These are phyloP conservation scores for Colletotrichum gigasporum DNA, from an alignment of 2,329 filamentous ascomycete genomes.

Conservation along the genomic window DNA sequence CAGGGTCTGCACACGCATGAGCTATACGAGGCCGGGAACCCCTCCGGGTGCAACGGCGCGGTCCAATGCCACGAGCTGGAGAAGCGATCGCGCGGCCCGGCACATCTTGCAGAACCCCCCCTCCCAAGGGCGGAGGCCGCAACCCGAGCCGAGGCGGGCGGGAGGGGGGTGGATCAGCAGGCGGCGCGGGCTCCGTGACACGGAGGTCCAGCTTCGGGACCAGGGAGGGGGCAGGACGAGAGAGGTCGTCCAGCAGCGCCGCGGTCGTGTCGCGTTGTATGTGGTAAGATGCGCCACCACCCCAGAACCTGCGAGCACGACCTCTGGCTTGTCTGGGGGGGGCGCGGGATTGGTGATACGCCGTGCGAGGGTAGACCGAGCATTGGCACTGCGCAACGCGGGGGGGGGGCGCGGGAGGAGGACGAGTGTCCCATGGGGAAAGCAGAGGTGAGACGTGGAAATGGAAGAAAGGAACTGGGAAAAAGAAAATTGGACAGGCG, in stretches of 20 bases:
- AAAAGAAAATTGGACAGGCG: background rate
- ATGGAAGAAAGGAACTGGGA: too few species aligned
- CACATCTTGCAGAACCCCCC: slow-evolving; percentile 22
- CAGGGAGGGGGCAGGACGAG: too few species aligned
- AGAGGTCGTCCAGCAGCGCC: slow-evolving; percentile 8
- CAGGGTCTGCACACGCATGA: background rate
- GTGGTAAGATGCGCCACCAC: background rate
- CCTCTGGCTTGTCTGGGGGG: background rate
- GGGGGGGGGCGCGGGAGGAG: background rate
- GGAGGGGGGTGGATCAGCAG: background rate
- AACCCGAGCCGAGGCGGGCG: slow-evolving; percentile 18
- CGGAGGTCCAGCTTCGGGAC: slow-evolving; percentile 13
- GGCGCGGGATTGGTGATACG: background rate
- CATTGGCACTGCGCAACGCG: too few species aligned
- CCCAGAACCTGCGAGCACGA: background rate
- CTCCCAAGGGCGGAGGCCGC: slow-evolving; percentile 11
- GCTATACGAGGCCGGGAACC: slow-evolving; percentile 2
- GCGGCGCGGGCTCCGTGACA: slow-evolving; percentile 12
- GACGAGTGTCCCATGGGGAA: slow-evolving; percentile 4
- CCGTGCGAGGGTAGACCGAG: too few species aligned
- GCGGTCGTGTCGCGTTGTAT: slow-evolving; percentile 1
- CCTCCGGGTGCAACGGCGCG: background rate
- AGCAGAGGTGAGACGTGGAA: slow-evolving; percentile 4
- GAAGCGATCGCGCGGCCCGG: slow-evolving; percentile 24
- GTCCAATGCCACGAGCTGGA: slow-evolving; percentile 9